phyloP scores from a whole-genome alignment of 306 rosid genomes.

The Oemleria cerasiformis region DNA sequence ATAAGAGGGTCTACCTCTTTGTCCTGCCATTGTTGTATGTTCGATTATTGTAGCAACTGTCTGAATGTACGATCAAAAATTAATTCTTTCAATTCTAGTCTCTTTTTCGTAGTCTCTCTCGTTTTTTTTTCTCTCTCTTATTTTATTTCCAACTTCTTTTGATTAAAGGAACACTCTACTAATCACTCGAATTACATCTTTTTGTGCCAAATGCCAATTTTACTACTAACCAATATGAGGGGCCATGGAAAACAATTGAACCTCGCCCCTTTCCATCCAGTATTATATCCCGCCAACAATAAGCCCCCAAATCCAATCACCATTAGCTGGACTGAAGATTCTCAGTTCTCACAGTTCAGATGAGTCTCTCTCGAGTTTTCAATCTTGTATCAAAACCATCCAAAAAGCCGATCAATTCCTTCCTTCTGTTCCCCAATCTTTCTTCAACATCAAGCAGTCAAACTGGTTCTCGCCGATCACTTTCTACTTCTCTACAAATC shows the following conservation, averaged over 20 bases:
- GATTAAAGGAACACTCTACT: too few relatives aligned
- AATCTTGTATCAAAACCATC: conserved; percentile 20
- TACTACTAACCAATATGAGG: not conserved
- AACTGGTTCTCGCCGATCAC: conserved; percentile 6
- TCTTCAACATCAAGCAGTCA: conserved; percentile 17
- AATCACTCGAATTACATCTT: not conserved
- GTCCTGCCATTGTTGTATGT: conserved; percentile 46
- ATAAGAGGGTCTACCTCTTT: conserved; percentile 44
- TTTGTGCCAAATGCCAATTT: too few relatives aligned
- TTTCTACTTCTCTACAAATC: conserved; percentile 13
- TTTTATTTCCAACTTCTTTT: not conserved
- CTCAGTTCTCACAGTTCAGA: conserved; percentile 10
- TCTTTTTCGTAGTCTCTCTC: not conserved
- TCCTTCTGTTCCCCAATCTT: conserved; percentile 16
- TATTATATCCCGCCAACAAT: not conserved
- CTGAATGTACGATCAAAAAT: conserved; percentile 30
- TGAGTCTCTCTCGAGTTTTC: conserved; percentile 37
- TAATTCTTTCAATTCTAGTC: conserved; percentile 42
- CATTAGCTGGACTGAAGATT: not conserved
- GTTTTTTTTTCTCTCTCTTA: conserved; percentile 1
- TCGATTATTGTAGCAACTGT: conserved; percentile 24
- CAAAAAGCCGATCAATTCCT: conserved; percentile 17
- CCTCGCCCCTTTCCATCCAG: too few relatives aligned
- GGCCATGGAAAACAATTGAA: too few relatives aligned
- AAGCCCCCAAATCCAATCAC: not conserved